Evolutionary conservation across 2,329 filamentous ascomycete genomes (phyloP), one percentile per base, ranked within the genome.

Genomic region (Huntiella moniliformis): DNA sequence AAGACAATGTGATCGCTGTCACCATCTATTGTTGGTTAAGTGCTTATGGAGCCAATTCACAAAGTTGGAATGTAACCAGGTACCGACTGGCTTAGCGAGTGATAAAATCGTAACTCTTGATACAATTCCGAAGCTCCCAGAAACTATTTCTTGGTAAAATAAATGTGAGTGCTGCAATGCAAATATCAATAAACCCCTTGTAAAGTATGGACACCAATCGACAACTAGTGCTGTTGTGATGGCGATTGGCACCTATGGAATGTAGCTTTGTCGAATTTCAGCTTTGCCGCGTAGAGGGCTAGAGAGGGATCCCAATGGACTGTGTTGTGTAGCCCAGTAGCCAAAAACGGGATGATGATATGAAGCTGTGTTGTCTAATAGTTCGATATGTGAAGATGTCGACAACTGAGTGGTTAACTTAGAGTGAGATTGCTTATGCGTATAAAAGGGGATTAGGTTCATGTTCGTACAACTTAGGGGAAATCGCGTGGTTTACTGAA

Each of bases 171-270:
- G 22, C 22, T 41, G 17, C 22, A 41, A 41, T 33, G 4, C 40
- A 42, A 16, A 42, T 28, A 15, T 13, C 33, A 42, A 15, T 32
- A 42, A 6, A 33, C 31, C 28, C 31, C 17, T 15, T 3, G 13
- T 34, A 36, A 44, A n/a, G 15, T 12, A 37, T 28, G 22, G 22
- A 10, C 13, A 15, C 7, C 36, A 17, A n/a, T 13, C 13, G 17
- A 4, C n/a, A 38, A 3, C 42, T 44, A 22, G 42, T 33, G 42
- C 12, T 44, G 35, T 44, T 38, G 35, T 44, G 33, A 38, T 5
- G 34, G 18, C 33, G 32, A 44, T 44, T 44, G 22, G 35, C 33
- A 8, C 4, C 17, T 18, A 5, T 31, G 35, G 42, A 44, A 44
- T 44, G 42, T 16, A 8, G 33, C 15, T 16, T 16, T 39, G 16